Evolutionary conservation across 257 asterid genomes (phyloP).

Genomic region (Lithospermum erythrorhizon): DNA sequence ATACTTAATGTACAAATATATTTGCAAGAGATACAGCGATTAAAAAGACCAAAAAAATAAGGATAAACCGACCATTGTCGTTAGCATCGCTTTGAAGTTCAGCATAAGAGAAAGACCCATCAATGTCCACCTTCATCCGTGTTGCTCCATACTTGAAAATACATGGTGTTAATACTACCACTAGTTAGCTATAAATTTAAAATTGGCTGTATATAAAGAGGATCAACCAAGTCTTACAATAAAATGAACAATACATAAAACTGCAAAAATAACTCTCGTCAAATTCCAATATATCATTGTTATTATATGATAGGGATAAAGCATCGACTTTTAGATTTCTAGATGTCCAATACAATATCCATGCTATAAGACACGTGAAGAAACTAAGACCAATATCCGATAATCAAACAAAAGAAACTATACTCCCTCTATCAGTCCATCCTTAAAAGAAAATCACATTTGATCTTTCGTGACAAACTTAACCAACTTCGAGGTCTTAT

Average conservation of each 20-base stretch:
- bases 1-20: background rate
- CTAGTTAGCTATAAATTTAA: background rate
- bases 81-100: conserved; percentile 46
- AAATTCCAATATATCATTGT: no score
- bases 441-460: no score
- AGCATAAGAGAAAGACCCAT: conserved; percentile 79
- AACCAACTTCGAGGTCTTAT: no score
- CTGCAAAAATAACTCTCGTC: background rate
- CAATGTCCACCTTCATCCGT: conserved; percentile 73
- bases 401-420: no score
- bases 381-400: no score
- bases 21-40: background rate
- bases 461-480: no score
- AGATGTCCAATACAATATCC: background rate
- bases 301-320: background rate
- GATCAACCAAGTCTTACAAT: background rate
- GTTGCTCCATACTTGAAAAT: conserved; percentile 73
- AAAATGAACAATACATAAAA: background rate
- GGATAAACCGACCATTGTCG: conserved; percentile 30
- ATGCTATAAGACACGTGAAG: no score
- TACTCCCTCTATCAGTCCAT: no score
- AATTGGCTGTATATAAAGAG: background rate
- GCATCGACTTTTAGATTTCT: background rate
- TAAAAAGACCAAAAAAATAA: background rate
- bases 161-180: conserved; percentile 19